Percentiles rank a stretch among this genome's conserved stretches.
These are phyloP conservation scores for Suhomyces sp. DNA, from an alignment of 805 yeast species.

Conservation along the genomic window DNA sequence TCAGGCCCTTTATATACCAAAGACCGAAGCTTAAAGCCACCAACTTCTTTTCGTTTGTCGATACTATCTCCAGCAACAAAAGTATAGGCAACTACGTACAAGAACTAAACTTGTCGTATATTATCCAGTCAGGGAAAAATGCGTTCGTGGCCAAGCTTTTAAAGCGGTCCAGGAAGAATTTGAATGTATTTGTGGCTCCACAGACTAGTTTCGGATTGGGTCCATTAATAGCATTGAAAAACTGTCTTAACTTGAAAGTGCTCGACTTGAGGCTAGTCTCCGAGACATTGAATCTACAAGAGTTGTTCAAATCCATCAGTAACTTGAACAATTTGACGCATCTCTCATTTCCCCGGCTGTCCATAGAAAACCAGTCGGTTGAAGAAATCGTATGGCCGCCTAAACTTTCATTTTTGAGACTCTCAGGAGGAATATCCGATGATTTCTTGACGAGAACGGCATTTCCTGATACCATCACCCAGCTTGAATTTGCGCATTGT, in stretches of 20 bases:
- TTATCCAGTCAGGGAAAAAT: conserved; percentile 88
- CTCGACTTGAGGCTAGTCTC: conserved; percentile 84
- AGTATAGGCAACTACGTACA: conserved; percentile 58
- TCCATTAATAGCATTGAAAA: conserved; percentile 76
- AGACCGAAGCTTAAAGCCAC: conserved; percentile 61
- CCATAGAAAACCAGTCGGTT: conserved; percentile 63
- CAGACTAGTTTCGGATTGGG: conserved; percentile 93
- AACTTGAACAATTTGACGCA: conserved; percentile 62
- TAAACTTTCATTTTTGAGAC: conserved; percentile 62
- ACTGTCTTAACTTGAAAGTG: conserved; percentile 60
- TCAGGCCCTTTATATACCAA: conserved; percentile 63
- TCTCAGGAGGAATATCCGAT: conserved; percentile 88
- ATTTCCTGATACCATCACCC: conserved; percentile 72
- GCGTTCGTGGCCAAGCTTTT: conserved; percentile 82
- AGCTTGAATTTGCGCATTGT: conserved; percentile 82
- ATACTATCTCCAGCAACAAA: conserved; percentile 53
- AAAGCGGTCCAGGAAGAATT: conserved; percentile 65
- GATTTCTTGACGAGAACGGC: conserved; percentile 65
- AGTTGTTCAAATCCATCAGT: conserved; percentile 71
- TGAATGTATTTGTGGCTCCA: conserved; percentile 80
- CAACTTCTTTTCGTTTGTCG: conserved; percentile 74
- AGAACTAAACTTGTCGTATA: conserved; percentile 68
- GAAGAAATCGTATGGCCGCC: conserved; percentile 72
- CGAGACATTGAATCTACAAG: conserved; percentile 81
- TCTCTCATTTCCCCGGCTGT: conserved; percentile 84